phyloP scores from a whole-genome alignment of 169 alveolate species.

The Plasmodium berghei region DNA sequence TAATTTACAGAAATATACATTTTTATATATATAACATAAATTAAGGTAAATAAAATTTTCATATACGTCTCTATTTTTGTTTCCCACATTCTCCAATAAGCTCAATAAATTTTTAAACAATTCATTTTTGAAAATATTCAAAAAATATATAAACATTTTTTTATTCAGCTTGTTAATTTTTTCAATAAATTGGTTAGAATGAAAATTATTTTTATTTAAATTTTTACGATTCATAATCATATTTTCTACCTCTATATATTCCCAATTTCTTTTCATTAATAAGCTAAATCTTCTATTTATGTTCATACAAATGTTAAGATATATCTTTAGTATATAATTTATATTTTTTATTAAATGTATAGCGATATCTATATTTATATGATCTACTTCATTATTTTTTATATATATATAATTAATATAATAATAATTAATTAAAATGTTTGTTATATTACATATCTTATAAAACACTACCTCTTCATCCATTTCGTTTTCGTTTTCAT shows the following conservation, averaged over 20 bases:
- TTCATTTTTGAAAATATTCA: slow-evolving; percentile 42
- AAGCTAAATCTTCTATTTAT: slow-evolving; percentile 14
- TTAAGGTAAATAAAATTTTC: slow-evolving; percentile 24
- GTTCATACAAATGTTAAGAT: neutral
- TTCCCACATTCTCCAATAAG: neutral
- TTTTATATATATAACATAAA: slow-evolving; percentile 24
- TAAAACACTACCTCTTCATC: slow-evolving; percentile 30
- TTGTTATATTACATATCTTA: slow-evolving; percentile 21
- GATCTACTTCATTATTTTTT: neutral
- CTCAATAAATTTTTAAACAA: slow-evolving; percentile 26
- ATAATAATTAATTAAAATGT: slow-evolving; percentile 30
- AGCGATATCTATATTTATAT: slow-evolving; percentile 3
- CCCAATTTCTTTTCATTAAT: neutral
- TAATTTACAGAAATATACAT: slow-evolving; percentile 9
- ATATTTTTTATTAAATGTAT: slow-evolving; percentile 12
- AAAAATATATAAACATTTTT: slow-evolving; percentile 7
- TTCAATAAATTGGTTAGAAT: slow-evolving; percentile 21
- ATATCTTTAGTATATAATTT: slow-evolving; percentile 21
- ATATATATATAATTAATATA: slow-evolving; percentile 29
- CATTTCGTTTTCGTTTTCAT: neutral
- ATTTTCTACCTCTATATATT: slow-evolving; percentile 31
- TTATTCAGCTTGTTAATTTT: slow-evolving; percentile 13
- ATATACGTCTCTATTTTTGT: neutral
- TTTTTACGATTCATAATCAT: neutral
- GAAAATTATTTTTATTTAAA: neutral